These are phyloP conservation scores for Aspergillus sp. DNA, from an alignment of 2,329 filamentous ascomycete genomes.

Conservation along the genomic window DNA sequence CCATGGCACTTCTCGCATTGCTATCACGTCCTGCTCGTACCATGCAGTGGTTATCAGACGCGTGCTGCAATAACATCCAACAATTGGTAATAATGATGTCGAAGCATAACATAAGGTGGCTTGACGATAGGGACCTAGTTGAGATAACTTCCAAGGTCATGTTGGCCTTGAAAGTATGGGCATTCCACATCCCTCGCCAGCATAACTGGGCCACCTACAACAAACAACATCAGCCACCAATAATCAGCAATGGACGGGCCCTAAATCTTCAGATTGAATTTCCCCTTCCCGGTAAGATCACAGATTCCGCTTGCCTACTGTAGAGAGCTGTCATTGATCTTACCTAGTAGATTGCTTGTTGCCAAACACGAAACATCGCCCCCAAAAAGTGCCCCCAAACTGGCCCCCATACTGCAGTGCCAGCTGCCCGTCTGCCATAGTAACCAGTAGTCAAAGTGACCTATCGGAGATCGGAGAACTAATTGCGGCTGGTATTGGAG, in stretches of 20 bases:
- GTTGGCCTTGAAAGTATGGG: not conserved
- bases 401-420: not conserved
- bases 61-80: not conserved
- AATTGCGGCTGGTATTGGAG: not conserved
- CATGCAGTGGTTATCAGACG: not conserved
- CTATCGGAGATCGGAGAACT: not conserved
- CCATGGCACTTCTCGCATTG: not conserved
- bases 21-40: not conserved
- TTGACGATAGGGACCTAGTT: not conserved
- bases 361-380: not conserved
- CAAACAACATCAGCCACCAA: not conserved
- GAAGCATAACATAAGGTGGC: not conserved
- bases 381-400: not conserved
- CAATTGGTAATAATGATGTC: not conserved
- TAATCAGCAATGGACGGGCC: not conserved
- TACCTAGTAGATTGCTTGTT: not conserved
- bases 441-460: not conserved
- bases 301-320: not conserved
- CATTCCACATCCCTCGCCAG: conserved; percentile 26
- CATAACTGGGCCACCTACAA: conserved; percentile 15
- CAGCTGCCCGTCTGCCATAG: not conserved
- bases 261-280: not conserved
- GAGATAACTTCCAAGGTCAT: not conserved
- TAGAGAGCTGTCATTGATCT: not conserved
- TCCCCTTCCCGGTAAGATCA: not conserved